Conservation (phyloP, 345 rosid genomes). For the Boechera stricta region DNA sequence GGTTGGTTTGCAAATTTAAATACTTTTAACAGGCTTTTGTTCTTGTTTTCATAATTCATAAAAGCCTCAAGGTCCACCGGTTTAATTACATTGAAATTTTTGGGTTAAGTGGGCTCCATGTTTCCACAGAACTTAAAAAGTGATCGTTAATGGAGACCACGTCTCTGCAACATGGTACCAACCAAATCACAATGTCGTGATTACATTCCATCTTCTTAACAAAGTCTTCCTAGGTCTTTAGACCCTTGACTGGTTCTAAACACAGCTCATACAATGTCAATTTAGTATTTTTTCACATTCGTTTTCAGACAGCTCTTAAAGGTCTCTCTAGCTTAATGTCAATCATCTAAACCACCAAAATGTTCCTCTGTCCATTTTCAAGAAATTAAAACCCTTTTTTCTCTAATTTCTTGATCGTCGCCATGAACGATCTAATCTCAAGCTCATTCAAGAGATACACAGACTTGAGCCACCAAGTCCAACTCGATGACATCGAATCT, state of each 20-base stretch:
- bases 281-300: constrained; percentile 15
- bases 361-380: constrained; percentile 10
- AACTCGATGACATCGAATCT: constrained; percentile 52
- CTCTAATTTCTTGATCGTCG: constrained; percentile 13
- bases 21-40: neutral
- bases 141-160: constrained; percentile 39
- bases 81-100: neutral
- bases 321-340: constrained; percentile 21
- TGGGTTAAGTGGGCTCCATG: constrained; percentile 42
- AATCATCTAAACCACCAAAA: constrained; percentile 16
- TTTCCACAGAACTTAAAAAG: constrained; percentile 22
- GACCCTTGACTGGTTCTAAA: constrained; percentile 32
- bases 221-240: constrained; percentile 36
- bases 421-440: constrained; percentile 64
- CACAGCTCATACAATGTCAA: constrained; percentile 35
- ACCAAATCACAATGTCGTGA: constrained; percentile 34
- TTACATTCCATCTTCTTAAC: constrained; percentile 17
- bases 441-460: constrained; percentile 66
- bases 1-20: neutral
- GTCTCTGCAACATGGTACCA: constrained; percentile 46
- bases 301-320: constrained; percentile 30
- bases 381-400: constrained; percentile 1
- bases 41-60: neutral
- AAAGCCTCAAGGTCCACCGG: neutral
- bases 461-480: constrained; percentile 52